Evolutionary conservation across 2,329 filamentous ascomycete species (phyloP).

Genomic region (Alternaria sp.): DNA sequence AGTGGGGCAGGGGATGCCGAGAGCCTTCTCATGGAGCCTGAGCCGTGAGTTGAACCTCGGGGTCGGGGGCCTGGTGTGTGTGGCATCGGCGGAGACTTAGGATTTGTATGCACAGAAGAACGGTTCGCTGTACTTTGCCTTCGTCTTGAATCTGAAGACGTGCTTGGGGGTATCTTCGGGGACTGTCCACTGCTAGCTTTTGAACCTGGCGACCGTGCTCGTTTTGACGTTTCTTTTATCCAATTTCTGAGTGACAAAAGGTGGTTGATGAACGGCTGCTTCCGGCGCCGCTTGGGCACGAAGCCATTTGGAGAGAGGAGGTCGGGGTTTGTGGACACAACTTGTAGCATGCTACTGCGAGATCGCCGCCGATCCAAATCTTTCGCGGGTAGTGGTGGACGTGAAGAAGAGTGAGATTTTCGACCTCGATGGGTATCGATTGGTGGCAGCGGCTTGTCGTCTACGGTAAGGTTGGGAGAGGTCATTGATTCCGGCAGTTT

Average conservation of each 20-base stretch:
- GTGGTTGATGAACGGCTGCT: constrained; percentile 72
- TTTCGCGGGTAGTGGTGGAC: constrained; percentile 85
- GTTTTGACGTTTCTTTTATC: constrained; percentile 69
- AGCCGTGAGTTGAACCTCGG: constrained; percentile 55
- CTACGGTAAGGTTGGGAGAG: constrained; percentile 51
- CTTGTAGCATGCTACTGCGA: constrained; percentile 84
- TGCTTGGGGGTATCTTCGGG: constrained; percentile 41
- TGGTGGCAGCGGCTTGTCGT: constrained; percentile 68
- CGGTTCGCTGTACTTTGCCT: constrained; percentile 49
- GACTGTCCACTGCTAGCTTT: constrained; percentile 48
- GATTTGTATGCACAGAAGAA: constrained; percentile 48
- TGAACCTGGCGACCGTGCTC: constrained; percentile 46
- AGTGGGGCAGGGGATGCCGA: constrained; percentile 87
- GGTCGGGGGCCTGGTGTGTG: constrained; percentile 50
- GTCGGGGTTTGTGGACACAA: constrained; percentile 76
- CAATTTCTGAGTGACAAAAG: constrained; percentile 75
- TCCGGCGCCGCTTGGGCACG: constrained; percentile 65
- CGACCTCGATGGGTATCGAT: constrained; percentile 81
- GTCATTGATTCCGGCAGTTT: constrained; percentile 71
- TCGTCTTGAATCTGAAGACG: constrained; percentile 42
- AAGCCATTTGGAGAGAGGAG: constrained; percentile 66
- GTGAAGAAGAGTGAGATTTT: constrained; percentile 79
- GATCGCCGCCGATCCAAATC: constrained; percentile 74
- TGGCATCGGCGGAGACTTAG: constrained; percentile 49
- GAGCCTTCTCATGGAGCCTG: constrained; percentile 62